A percentile compares a stretch with the other conserved stretches of the same genome.
phyloP scores from a whole-genome alignment of 1,284 basidiomycete genomes.

The Pulveroboletus sp. region DNA sequence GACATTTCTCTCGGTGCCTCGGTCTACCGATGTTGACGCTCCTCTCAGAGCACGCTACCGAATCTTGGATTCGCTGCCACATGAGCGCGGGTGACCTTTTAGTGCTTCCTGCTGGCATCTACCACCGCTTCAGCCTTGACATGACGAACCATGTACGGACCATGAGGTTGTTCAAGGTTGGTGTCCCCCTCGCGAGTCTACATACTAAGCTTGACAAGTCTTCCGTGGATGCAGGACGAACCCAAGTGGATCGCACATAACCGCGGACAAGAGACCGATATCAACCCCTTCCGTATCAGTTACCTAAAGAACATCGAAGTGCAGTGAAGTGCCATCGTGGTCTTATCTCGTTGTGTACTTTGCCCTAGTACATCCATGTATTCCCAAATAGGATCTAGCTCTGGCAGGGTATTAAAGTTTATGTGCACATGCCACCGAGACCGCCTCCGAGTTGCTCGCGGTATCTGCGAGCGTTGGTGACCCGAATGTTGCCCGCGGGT shows the following conservation, averaged over 20 bases:
- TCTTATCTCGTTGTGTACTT: background rate
- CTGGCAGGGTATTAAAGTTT: too few relatives aligned
- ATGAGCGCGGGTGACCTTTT: conserved; percentile 71
- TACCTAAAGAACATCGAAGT: conserved; percentile 56
- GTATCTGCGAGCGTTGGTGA: too few relatives aligned
- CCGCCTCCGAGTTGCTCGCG: too few relatives aligned
- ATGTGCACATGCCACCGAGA: too few relatives aligned
- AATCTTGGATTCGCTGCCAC: conserved; percentile 73
- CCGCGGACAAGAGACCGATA: conserved; percentile 59
- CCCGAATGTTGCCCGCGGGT: too few relatives aligned
- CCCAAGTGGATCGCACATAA: conserved; percentile 84
- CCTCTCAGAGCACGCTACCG: conserved; percentile 53
- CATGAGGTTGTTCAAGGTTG: conserved; percentile 74
- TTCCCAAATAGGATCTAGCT: background rate
- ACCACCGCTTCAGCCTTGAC: conserved; percentile 83
- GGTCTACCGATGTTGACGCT: conserved; percentile 47
- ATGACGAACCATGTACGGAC: conserved; percentile 64
- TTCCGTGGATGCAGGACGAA: conserved; percentile 62
- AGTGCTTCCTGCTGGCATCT: conserved; percentile 75
- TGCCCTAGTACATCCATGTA: background rate
- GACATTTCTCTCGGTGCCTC: conserved; percentile 15
- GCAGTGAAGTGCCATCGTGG: conserved; percentile 2
- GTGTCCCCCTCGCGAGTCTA: conserved; percentile 1
- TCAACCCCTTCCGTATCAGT: conserved; percentile 56
- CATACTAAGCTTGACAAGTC: background rate